Conservation (phyloP, 2,329 filamentous ascomycete species). For the Decorospora gaudefroyi region DNA sequence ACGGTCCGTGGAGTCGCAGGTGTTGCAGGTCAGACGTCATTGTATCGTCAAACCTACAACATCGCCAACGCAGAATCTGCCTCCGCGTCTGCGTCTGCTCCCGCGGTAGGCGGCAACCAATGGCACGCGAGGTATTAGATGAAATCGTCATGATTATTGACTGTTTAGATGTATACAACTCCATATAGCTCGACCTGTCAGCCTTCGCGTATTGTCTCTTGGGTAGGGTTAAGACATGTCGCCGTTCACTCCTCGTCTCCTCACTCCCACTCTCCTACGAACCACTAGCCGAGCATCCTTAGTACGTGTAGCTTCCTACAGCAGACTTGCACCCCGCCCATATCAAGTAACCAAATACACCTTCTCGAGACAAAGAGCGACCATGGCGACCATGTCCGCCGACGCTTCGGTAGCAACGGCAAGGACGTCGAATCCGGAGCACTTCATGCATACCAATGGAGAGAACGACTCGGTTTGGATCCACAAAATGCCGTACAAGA, state of each 20-base stretch:
- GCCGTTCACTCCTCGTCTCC: constrained; percentile 18
- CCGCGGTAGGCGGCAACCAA: constrained; percentile 9
- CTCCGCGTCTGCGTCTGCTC: neutral
- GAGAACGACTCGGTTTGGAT: constrained; percentile 60
- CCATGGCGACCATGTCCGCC: constrained; percentile 19
- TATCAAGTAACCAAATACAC: constrained; percentile 3
- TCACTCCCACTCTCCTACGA: constrained; percentile 11
- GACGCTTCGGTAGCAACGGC: constrained; percentile 11
- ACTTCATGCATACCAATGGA: constrained; percentile 56
- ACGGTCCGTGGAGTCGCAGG: constrained; percentile 1
- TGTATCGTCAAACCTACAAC: constrained; percentile 10
- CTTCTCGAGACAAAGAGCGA: constrained; percentile 10
- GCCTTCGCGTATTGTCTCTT: neutral
- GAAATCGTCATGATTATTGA: constrained; percentile 22
- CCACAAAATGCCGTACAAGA: constrained; percentile 54
- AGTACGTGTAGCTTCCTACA: constrained; percentile 3
- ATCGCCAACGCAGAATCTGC: constrained; percentile 1
- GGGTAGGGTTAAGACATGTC: constrained; percentile 19
- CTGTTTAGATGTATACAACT: constrained; percentile 3
- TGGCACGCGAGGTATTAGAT: constrained; percentile 10
- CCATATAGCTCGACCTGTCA: constrained; percentile 16
- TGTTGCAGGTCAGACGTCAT: constrained; percentile 12
- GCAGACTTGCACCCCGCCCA: constrained; percentile 2
- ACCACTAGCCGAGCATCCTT: constrained; percentile 4
- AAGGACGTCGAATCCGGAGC: constrained; percentile 30